Base-by-base conservation (phyloP, 2,329 filamentous ascomycete species). In the Fusarium coffeatum region DNA sequence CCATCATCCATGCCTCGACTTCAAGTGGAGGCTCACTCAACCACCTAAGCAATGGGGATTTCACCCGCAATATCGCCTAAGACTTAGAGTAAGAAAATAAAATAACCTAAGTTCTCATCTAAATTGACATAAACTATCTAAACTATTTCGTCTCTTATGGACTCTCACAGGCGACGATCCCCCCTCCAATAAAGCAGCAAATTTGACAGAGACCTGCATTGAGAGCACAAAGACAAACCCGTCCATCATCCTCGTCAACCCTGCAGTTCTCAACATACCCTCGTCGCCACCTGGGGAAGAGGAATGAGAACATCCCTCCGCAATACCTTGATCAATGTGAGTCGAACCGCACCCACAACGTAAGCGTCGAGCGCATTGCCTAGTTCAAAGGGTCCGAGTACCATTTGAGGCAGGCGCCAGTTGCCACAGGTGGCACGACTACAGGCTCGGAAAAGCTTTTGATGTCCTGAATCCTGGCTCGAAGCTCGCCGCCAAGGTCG, bases 401-500 rank as follows among this genome's bases (percentile, higher is more conserved):
- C 43, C 43, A 10, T 28, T 8, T 28, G 16, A 27, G 11, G 6
- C 2, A 28, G 23, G 10, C 2, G 2, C 27, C 12, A 15, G 5
- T 7, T 8, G n/a, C 8, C 1, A 15, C 5, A 6, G 16, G 1
- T 3, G 12, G 1, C 4, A 47, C 4, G 18, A 22, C 18, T 6
- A 47, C 25, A 10, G 43, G 25, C 43, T 25, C 7, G 3, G 43
- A 28, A n/a, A 7, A 47, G 43, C 43, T 28, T 6, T 47, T 47
- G 16, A 47, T 20, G 3, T 46, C 23, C n/a, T 3, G 25, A 16
- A 46, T n/a, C 6, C 23, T 23, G 11, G 7, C 8, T 28, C 9
- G 25, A 5, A 46, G 2, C 10, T 13, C 15, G 16, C 28, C 43
- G 6, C 20, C 41, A 2, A 13, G 5, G 11, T 27, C 18, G 5